Evolutionary conservation across 371 early-diverging fungal species (phyloP), one percentile per base, ranked within the genome.

Genomic region (Mortierella sp.): DNA sequence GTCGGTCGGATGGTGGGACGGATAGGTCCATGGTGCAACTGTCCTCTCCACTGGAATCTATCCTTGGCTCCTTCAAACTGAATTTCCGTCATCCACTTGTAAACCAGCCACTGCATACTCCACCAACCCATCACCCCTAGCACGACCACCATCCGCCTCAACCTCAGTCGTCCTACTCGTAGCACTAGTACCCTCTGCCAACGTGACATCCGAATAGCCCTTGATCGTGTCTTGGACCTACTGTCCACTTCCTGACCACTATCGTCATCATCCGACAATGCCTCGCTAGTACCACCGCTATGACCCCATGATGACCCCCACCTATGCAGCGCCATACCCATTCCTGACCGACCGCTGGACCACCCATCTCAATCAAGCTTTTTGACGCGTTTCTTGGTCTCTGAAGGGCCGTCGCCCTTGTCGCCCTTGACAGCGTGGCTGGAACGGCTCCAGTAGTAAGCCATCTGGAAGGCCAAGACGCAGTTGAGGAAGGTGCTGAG

Each of bases 401-500:
- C 65, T 42, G 76, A 56, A 1, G 78, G 38, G 30, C 46, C 49
- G 16, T 48, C 64, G 21, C 28, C 38, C 59, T 67, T 72, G 54
- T 63, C 66, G 38, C 58, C 59, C 52, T 57, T 51, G 50, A 39
- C 46, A 16, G 59, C 21, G n/a, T 48, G n/a, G 50, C 59, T 43
- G 7, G 64, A n/a, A 50, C 30, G 80, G 64, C 87, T 89, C 94
- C 95, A 92, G 82, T 94, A 97, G 13, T 86, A 80, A 46, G 93
- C 67, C 82, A 96, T 85, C 81, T 98, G 98, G 5, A 85, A 58
- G 7, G 91, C 88, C 30, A 98, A 71, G 28, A 95, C 69, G n/a
- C 87, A 90, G 80, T 95, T 96, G 58, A 95, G 76, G 13, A 86
- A 24, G 3, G 90, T 84, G 18, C 94, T 93, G 54, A 93, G 65